phyloP scores from a whole-genome alignment of 2,329 filamentous ascomycete genomes.

The Paramyrothecium sp. region DNA sequence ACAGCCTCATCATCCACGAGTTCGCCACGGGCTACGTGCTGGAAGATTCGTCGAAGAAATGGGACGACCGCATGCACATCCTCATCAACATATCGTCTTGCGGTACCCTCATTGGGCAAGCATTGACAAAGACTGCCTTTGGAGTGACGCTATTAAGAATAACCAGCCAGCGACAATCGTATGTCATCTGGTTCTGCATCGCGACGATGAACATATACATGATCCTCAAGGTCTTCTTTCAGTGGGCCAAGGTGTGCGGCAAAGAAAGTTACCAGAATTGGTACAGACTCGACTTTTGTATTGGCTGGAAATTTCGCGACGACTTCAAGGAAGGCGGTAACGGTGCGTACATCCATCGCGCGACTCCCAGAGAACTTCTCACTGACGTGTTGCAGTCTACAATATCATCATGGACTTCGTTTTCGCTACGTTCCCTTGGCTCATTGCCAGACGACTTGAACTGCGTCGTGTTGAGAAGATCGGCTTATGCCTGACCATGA shows the following conservation, averaged over 20 bases:
- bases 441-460: conserved; percentile 45
- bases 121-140: conserved; percentile 35
- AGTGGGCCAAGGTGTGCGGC: conserved; percentile 47
- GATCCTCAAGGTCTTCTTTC: conserved; percentile 44
- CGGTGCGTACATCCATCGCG: conserved; percentile 30
- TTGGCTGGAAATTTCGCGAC: conserved; percentile 34
- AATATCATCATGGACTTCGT: conserved; percentile 54
- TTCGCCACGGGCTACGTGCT: conserved; percentile 48
- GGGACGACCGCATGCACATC: conserved; percentile 52
- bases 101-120: conserved; percentile 33
- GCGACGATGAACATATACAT: conserved; percentile 46
- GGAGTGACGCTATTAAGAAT: conserved; percentile 36
- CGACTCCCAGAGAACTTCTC: too few species aligned
- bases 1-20: conserved; percentile 42
- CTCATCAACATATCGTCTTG: conserved; percentile 43
- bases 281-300: conserved; percentile 45
- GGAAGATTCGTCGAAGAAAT: conserved; percentile 32
- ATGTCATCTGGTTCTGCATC: conserved; percentile 48
- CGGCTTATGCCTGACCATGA: conserved; percentile 49
- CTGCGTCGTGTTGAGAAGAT: conserved; percentile 48
- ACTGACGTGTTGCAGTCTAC: conserved; percentile 34
- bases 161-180: conserved; percentile 40
- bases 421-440: conserved; percentile 48
- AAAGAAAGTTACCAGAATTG: conserved; percentile 41
- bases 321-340: conserved; percentile 51